These are phyloP conservation scores for Heteromeles arbutifolia DNA, from an alignment of 306 rosid genomes.

Conservation along the genomic window DNA sequence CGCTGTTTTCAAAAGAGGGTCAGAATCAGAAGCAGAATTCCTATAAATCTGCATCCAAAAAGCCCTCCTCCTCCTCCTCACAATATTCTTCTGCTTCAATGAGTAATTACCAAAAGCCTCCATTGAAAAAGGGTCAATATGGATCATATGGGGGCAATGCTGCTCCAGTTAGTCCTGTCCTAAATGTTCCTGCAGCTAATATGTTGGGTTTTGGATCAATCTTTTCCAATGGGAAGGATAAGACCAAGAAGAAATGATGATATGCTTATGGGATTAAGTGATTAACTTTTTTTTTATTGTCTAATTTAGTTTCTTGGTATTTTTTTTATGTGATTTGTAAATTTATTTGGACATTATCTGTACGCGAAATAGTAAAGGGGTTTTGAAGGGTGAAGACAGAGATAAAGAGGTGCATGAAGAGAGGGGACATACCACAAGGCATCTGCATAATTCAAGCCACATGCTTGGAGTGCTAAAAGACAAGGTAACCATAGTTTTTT, in stretches of 20 bases:
- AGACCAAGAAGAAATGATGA: constrained; percentile 54
- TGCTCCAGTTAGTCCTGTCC: constrained; percentile 49
- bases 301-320: neutral
- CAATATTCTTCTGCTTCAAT: constrained; percentile 16
- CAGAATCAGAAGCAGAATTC: constrained; percentile 36
- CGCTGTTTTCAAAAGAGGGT: constrained; percentile 38
- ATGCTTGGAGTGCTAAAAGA: constrained; percentile 53
- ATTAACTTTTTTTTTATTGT: neutral
- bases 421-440: constrained; percentile 17
- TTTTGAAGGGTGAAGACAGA: constrained; percentile 24
- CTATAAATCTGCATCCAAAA: constrained; percentile 26
- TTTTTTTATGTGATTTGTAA: neutral
- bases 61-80: constrained; percentile 6
- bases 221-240: constrained; percentile 57
- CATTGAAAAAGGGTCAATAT: constrained; percentile 50
- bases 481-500: constrained; percentile 48
- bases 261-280: neutral
- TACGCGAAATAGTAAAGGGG: constrained; percentile 18
- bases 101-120: constrained; percentile 51
- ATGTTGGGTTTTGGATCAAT: constrained; percentile 70
- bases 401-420: constrained; percentile 11
- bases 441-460: constrained; percentile 40
- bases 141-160: constrained; percentile 39
- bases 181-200: constrained; percentile 62
- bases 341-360: neutral